Base-by-base conservation (phyloP, 805 yeast genomes). In the Myxozyma melibiosi region DNA sequence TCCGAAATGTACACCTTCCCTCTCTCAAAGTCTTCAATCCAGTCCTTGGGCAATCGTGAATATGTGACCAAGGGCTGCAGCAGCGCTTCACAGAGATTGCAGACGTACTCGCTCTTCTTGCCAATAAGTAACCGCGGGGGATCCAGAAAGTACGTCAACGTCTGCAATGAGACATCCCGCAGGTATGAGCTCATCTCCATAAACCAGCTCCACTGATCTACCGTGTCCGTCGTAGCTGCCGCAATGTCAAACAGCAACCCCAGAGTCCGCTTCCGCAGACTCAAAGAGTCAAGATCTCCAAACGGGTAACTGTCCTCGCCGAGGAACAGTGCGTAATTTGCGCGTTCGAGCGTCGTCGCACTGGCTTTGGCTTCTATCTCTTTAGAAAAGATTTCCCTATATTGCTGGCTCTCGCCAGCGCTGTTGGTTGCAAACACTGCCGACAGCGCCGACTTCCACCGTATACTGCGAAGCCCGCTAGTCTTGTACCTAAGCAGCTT, bases 381-480 rank as follows among this genome's bases (percentile, higher is more conserved):
- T 18, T 48, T 40, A 9, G 51, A 13, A 28, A 51, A 58, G 2
- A 55, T 43, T n/a, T 54, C 50, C 18, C 31, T 35, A 34, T 51
- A 55, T 25, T 31, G 50, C 18, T 16, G 13, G 30, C 48, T 37
- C 25, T 51, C 61, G 2, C 25, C 42, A 7, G 18, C 43, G 6
- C 30, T 14, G 31, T 47, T 47, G 6, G 31, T 38, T 1, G 64
- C 38, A 30, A 60, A 53, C 11, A 60, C 39, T 6, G 64, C 55
- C 4, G 56, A 18, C 16, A 57, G 8, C 8, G 63, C 62, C 6
- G 38, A 18, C 30, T 53, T 57, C 64, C 64, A 60, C 3, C 42
- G 44, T 11, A 49, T 41, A 11, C 28, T 30, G 13, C 27, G 39
- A 24, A 30, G 55, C 5, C 27, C 51, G 22, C 16, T 16, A 20